Evolutionary conservation across 768 basidiomycete genomes (phyloP).

Genomic region (Leccinum subtestaceum): DNA sequence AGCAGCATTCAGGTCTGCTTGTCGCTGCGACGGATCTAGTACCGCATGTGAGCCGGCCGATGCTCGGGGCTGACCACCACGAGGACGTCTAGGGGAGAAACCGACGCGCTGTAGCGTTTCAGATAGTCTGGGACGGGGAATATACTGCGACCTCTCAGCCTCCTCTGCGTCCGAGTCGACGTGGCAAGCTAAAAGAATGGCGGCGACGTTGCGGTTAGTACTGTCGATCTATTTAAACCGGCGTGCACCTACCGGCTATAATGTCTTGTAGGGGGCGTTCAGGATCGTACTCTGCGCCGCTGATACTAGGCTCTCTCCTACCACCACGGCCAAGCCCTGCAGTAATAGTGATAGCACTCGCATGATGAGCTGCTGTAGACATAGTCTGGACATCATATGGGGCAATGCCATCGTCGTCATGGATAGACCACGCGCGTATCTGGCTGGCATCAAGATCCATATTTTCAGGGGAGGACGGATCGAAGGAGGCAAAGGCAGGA

Average conservation of each 20-base stretch:
- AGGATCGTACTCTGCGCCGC: constrained; percentile 83
- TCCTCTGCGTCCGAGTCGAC: constrained; percentile 51
- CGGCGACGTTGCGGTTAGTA: not conserved
- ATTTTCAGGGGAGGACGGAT: constrained; percentile 52
- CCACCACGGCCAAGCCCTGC: constrained; percentile 63
- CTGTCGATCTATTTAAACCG: not conserved
- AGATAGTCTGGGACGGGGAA: constrained; percentile 59
- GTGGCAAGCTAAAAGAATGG: constrained; percentile 45
- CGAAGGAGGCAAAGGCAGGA: constrained; percentile 60
- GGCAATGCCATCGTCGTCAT: constrained; percentile 64
- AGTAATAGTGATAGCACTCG: constrained; percentile 80
- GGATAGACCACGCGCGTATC: constrained; percentile 56
- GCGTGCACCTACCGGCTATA: constrained; percentile 49
- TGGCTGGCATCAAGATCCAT: constrained; percentile 53
- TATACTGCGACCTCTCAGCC: constrained; percentile 40
- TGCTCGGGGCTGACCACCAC: constrained; percentile 39
- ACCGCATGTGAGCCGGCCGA: constrained; percentile 13
- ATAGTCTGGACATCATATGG: constrained; percentile 69
- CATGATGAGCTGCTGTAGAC: constrained; percentile 88
- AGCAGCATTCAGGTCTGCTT: constrained; percentile 13
- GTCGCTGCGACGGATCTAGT: constrained; percentile 13
- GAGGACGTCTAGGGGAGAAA: constrained; percentile 76
- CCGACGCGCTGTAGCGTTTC: constrained; percentile 67
- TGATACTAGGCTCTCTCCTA: constrained; percentile 57
- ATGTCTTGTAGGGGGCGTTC: constrained; percentile 75